Conservation (phyloP, 2,329 filamentous ascomycete species). For the Ascochyta fabae region DNA sequence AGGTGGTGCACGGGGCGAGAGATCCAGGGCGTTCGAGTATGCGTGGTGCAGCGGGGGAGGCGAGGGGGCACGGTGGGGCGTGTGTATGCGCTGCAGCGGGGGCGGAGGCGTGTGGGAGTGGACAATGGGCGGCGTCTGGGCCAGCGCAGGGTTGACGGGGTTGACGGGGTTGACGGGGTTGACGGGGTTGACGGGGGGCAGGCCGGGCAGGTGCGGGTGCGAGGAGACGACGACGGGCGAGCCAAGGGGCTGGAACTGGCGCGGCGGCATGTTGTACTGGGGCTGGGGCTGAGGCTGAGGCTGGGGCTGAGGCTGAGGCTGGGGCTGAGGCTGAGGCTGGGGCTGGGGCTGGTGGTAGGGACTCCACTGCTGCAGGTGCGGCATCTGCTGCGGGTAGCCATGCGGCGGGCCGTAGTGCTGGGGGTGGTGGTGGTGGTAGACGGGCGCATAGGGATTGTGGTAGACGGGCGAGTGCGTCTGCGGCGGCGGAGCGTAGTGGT, state of each 20-base stretch:
- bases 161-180: slow-evolving; percentile 37
- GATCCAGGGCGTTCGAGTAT: slow-evolving; percentile 41
- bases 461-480: slow-evolving; percentile 48
- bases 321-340: slow-evolving; percentile 47
- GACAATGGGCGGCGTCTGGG: slow-evolving; percentile 47
- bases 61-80: slow-evolving; percentile 41
- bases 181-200: slow-evolving; percentile 45
- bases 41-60: slow-evolving; percentile 38
- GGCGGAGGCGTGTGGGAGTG: slow-evolving; percentile 41
- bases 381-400: slow-evolving; percentile 47
- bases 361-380: slow-evolving; percentile 50
- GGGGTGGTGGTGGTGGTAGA: slow-evolving; percentile 30
- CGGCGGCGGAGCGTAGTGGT: slow-evolving; percentile 44
- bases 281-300: too few relatives aligned
- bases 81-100: slow-evolving; percentile 39
- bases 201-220: slow-evolving; percentile 55
- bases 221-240: slow-evolving; percentile 57
- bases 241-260: slow-evolving; percentile 47
- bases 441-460: slow-evolving; percentile 47
- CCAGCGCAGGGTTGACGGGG: slow-evolving; percentile 45
- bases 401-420: slow-evolving; percentile 52
- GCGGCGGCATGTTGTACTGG: slow-evolving; percentile 50
- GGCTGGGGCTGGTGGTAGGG: slow-evolving; percentile 49
- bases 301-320: too few relatives aligned
- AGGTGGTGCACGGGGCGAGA: slow-evolving; percentile 40